Evolutionary conservation across 2,329 filamentous ascomycete genomes (phyloP), one percentile per base, ranked within the genome.

Genomic region (Clonostachys rhizophaga): DNA sequence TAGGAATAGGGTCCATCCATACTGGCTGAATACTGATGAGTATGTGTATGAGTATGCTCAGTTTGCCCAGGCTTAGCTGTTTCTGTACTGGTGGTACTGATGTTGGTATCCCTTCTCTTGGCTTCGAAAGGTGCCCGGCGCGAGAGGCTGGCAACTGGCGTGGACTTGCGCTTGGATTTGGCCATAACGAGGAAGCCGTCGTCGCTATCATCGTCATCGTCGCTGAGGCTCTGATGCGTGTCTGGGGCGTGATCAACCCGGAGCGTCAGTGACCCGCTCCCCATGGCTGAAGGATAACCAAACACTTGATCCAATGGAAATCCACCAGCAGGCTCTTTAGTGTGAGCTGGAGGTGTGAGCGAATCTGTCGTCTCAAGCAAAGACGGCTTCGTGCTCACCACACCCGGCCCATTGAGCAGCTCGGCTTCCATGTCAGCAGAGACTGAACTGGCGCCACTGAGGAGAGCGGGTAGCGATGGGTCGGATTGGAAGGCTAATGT

Each of bases 391-490:
- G 50, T 55, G 43, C 66, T 66, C 7, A 77, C 65, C 6, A 70
- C 64, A 6, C 72, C 74, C 10, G 76, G 77, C 18, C 65, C 69
- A 46, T 74, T 65, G 4, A 83, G 65, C 37, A 83, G 78, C 43
- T 85, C 82, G 2, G 75, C 78, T 51, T 86, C 82, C 18, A 76
- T 67, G 53, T 84, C 82, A 1, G 78, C 79, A 13, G 80, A 85
- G 10, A 84, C 74, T 3, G 82, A 86, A 56, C 81, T 84, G 9
- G 81, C 79, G 11, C 81, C 79, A 48, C 81, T 85, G 11, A 85
- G 68, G 8, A 85, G 65, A 7, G 81, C 81, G 11, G 82, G 82
- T 4, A 86, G 63, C 6, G 82, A 86, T 0, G 81, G 81, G 45
- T 85, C 81, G 4, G 81, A 85, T 47, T 78, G 79, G 59, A 83